These are phyloP conservation scores for Musa acuminata DNA, from an alignment of 176 grass and related monocot species.

Conservation along the genomic window DNA sequence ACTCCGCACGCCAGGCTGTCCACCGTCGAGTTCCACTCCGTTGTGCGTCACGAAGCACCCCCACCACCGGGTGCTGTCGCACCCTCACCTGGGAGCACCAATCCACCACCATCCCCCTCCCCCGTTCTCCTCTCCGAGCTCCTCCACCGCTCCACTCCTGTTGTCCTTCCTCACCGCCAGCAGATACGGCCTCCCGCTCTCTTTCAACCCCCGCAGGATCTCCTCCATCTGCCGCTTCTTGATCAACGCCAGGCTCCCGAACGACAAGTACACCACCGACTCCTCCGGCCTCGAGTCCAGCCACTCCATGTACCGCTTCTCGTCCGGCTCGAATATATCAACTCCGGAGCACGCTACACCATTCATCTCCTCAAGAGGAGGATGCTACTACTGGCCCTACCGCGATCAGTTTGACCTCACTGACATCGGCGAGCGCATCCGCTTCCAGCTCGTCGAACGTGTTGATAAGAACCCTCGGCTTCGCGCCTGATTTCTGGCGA, in stretches of 20 bases:
- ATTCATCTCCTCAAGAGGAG: neutral
- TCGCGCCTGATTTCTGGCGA: neutral
- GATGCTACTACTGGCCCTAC: conserved; percentile 30
- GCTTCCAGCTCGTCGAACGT: conserved; percentile 39
- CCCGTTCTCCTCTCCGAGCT: neutral
- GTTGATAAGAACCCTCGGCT: conserved; percentile 38
- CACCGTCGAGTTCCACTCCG: conserved; percentile 38
- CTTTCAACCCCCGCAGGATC: conserved; percentile 19
- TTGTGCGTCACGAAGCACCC: conserved; percentile 47
- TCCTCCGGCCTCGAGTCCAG: conserved; percentile 20
- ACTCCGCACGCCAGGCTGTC: neutral
- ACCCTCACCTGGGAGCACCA: conserved; percentile 38
- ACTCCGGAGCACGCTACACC: neutral
- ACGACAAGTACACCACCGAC: conserved; percentile 54
- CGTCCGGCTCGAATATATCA: neutral
- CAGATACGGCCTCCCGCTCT: conserved; percentile 34
- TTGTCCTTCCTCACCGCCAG: conserved; percentile 32
- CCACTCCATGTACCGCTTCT: conserved; percentile 31
- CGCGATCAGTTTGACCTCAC: conserved; percentile 17
- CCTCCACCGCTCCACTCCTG: neutral
- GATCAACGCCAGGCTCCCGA: conserved; percentile 24
- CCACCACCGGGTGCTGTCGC: neutral
- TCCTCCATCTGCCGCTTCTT: conserved; percentile 29
- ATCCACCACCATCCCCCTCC: conserved; percentile 26
- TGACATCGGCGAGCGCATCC: conserved; percentile 20